Percentiles rank a stretch among this genome's conserved stretches.
Conservation (phyloP, 2,329 filamentous ascomycete genomes). For the Endothia cerciana region DNA sequence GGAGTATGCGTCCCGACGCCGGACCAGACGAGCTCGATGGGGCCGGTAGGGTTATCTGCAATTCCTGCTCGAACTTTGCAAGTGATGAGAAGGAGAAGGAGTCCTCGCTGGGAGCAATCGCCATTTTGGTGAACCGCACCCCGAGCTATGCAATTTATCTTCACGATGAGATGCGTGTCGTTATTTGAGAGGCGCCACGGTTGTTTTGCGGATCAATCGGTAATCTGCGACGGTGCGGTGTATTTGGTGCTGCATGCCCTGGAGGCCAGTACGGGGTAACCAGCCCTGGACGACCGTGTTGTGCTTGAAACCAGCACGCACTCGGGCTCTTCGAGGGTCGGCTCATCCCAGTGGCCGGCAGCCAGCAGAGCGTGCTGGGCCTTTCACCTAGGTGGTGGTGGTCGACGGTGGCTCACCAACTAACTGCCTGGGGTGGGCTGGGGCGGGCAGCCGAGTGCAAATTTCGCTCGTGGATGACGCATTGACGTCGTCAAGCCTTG, state of each 20-base stretch:
- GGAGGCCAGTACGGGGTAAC: not conserved
- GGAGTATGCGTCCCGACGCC: too few relatives aligned
- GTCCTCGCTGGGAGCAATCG: not conserved
- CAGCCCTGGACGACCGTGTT: not conserved
- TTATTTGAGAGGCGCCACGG: too few relatives aligned
- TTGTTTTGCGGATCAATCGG: constrained; percentile 4
- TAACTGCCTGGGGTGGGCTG: not conserved
- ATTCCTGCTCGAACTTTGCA: not conserved
- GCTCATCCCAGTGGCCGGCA: not conserved
- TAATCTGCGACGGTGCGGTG: not conserved
- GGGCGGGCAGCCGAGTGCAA: not conserved
- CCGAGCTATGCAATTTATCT: not conserved
- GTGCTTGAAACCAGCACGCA: not conserved
- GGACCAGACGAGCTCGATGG: not conserved
- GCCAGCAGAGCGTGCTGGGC: not conserved
- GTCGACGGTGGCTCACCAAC: not conserved
- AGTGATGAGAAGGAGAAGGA: not conserved
- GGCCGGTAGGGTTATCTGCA: not conserved
- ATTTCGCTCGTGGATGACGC: not conserved
- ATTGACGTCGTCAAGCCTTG: not conserved
- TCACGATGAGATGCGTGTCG: not conserved
- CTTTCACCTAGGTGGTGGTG: not conserved
- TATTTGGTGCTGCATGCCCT: not conserved
- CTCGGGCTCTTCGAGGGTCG: too few relatives aligned
- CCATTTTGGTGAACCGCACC: not conserved